A percentile compares a stretch with the other conserved stretches of the same genome.
Conservation (phyloP, 208 protist genomes). For the Leishmania arabica region DNA sequence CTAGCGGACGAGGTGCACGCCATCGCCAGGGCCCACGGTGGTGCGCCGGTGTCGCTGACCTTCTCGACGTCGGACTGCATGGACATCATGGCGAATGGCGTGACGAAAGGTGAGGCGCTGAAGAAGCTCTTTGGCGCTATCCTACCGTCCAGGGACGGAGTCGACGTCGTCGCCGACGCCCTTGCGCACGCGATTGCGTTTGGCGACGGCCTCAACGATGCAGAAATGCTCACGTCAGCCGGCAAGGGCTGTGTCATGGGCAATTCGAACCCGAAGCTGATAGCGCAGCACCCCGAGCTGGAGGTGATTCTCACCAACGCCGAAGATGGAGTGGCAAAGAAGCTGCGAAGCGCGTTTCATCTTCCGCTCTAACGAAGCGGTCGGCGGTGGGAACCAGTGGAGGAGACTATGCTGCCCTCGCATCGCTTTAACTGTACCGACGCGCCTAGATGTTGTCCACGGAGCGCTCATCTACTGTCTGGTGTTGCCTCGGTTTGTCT, state of each 20-base stretch:
- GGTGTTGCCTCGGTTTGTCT: neutral
- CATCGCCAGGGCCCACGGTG: constrained; percentile 7
- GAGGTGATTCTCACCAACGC: constrained; percentile 46
- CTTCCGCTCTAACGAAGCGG: constrained; percentile 1
- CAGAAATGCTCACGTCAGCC: constrained; percentile 40
- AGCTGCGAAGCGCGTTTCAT: constrained; percentile 46
- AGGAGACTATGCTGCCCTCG: neutral
- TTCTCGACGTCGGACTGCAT: constrained; percentile 46
- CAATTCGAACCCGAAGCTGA: constrained; percentile 48
- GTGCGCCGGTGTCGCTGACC: constrained; percentile 20
- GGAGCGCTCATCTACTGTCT: neutral
- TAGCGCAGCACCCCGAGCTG: constrained; percentile 34
- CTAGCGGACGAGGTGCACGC: constrained; percentile 28
- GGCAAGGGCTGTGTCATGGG: constrained; percentile 62
- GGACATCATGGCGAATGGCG: constrained; percentile 39
- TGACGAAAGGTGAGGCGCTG: constrained; percentile 36
- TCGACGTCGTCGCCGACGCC: constrained; percentile 18
- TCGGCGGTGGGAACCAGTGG: neutral
- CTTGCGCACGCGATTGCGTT: constrained; percentile 50
- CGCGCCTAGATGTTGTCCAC: neutral
- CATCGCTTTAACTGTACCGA: neutral
- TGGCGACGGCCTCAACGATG: constrained; percentile 66
- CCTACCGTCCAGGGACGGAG: constrained; percentile 7
- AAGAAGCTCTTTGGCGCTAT: constrained; percentile 31
- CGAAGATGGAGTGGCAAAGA: constrained; percentile 54